Base-by-base conservation (phyloP, 495 filamentous ascomycete genomes). In the Parathielavia hyrcaniae region DNA sequence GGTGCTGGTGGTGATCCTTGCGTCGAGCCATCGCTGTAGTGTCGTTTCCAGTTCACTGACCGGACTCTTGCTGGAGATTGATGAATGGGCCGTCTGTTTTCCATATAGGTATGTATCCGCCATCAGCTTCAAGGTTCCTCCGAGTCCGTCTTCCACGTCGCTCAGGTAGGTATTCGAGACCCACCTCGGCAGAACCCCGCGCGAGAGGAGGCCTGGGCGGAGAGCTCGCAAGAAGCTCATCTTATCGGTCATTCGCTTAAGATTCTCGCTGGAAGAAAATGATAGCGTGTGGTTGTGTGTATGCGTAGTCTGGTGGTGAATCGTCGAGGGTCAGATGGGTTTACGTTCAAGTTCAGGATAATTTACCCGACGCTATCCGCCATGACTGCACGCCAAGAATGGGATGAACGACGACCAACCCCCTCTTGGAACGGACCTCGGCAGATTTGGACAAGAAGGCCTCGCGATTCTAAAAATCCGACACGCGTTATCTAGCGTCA, bases 371-470 rank as follows among this genome's bases (percentile, higher is more conserved):
- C 34, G 39, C 22, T 36, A 55, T 46, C 41, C 53, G 43, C 51
- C 5, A 13, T 41, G 23, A 14, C 17, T 34, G 53, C 43, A 38
- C 30, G 53, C 53, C 53, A 55, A 55, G 53, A 46, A 32, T n/a
- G 53, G 32, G 6, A 50, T 35, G n/a, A 26, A 13, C n/a, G n/a
- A n/a, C n/a, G n/a, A n/a, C n/a, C n/a, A n/a, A n/a, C n/a, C n/a
- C n/a, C 22, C n/a, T 32, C 5, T 13, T 43, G 23, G n/a, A 36
- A 30, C 43, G 17, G 52, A 55, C 52, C 52, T 55, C 52, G 52
- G 52, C 40, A 55, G 41, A 36, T 44, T 14, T 23, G 52, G 16
- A 11, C 13, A 34, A n/a, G 14, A n/a, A n/a, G n/a, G n/a, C n/a
- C n/a, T n/a, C n/a, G n/a, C n/a, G n/a, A n/a, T n/a, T n/a, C n/a